Evolutionary conservation across 352 stramenopile species (phyloP), one percentile per base, ranked within the genome.

Genomic region (Pythium insidiosum): DNA sequence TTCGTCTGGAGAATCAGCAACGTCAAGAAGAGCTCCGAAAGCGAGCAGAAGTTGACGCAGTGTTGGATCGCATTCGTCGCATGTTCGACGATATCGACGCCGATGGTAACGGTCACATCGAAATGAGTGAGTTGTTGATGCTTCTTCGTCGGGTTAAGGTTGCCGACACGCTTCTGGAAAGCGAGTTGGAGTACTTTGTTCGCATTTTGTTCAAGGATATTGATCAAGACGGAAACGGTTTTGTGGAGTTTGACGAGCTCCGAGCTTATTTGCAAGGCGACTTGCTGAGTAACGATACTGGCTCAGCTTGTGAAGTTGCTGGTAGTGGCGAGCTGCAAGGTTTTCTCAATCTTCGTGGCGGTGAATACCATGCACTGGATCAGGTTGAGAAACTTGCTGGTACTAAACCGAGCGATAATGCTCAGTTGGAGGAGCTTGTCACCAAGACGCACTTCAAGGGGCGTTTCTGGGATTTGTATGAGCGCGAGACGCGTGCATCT

Each of bases 221-320:
- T 51, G 84, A 96, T 54, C 88, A 86, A 40, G 77, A 95, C 56
- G 67, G 59, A 12, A 78, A 63, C 21, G 79, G 84, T 7, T 73
- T 69, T 36, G 94, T 96, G 36, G 85, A 96, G 53, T 96, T 97
- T 56, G 84, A 96, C 18, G 85, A 96, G 57, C 95, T 97, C 35
- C 58, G 93, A 15, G 62, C 91, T 11, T 73, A 64, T 35, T 43
- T 56, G 13, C 50, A 44, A 28, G 50, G 55, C 43, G 53, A 59
- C 35, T 26, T 60, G 42, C 30, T 50, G 13, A 46, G 33, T 28
- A 48, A 53, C 13, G n/a, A n/a, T n/a, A n/a, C n/a, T n/a, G 53
- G 43, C 6, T 36, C 38, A 29, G 47, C 47, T 1, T 34, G 40
- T 18, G 50, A 56, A 22, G 38, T 47, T 24, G 29, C 34, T 26